Evolutionary conservation across 2,329 filamentous ascomycete species (phyloP).

Genomic region (Colletotrichum incanum): DNA sequence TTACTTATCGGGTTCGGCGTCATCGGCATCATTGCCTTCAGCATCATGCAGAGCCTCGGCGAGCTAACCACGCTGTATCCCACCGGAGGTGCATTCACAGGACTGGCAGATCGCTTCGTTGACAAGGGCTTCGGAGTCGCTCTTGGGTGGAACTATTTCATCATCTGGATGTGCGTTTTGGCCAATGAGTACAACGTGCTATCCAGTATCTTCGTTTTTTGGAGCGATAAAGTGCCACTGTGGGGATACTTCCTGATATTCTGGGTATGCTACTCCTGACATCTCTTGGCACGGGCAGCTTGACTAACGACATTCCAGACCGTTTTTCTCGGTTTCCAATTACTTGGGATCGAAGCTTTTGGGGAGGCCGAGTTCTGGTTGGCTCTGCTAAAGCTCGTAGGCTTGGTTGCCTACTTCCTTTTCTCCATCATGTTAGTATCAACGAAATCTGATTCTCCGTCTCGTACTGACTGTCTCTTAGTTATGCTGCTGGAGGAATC

Average conservation of each 20-base stretch:
- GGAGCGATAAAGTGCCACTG: constrained; percentile 72
- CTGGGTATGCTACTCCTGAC: constrained; percentile 66
- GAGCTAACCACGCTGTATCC: constrained; percentile 83
- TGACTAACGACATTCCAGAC: constrained; percentile 47
- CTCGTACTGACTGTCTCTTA: constrained; percentile 38
- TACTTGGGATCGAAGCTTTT: constrained; percentile 81
- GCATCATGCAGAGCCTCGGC: constrained; percentile 81
- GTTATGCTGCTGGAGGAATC: constrained; percentile 78
- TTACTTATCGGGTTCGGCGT: constrained; percentile 81
- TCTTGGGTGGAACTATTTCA: constrained; percentile 81
- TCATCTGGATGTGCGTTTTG: constrained; percentile 77
- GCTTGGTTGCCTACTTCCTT: constrained; percentile 80
- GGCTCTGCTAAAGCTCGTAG: constrained; percentile 79
- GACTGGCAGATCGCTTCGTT: constrained; percentile 78
- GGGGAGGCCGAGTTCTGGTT: constrained; percentile 88
- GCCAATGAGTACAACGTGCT: constrained; percentile 82
- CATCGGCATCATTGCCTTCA: constrained; percentile 78
- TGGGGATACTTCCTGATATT: constrained; percentile 83
- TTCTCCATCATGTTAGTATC: constrained; percentile 74
- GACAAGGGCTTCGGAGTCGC: constrained; percentile 79
- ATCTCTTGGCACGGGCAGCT: neutral
- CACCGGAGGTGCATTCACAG: constrained; percentile 80
- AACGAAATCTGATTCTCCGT: neutral
- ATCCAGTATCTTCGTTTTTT: constrained; percentile 76
- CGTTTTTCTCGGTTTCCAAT: constrained; percentile 77